Percentiles rank a stretch among this genome's conserved stretches.
phyloP scores from a whole-genome alignment of 2,329 filamentous ascomycete genomes.

The Talaromyces islandicus region DNA sequence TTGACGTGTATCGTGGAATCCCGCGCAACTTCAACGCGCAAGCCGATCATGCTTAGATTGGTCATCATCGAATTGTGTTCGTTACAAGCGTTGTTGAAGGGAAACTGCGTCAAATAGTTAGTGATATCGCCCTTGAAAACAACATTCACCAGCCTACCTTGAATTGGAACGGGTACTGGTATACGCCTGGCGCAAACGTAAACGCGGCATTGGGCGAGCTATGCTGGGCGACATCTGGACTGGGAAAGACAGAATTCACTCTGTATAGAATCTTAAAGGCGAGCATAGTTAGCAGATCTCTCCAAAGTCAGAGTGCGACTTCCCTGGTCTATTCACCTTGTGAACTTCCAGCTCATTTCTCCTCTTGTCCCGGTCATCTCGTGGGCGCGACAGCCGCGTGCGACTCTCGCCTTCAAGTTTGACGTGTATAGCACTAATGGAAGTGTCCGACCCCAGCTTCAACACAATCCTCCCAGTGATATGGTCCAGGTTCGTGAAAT shows the following conservation, averaged over 20 bases:
- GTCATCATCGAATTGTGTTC: constrained; percentile 40
- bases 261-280: constrained; percentile 42
- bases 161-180: constrained; percentile 46
- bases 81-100: constrained; percentile 46
- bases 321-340: constrained; percentile 34
- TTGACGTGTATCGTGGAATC: constrained; percentile 62
- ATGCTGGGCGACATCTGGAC: constrained; percentile 34
- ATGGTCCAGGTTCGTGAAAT: constrained; percentile 46
- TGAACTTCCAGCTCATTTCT: constrained; percentile 45
- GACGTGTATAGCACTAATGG: constrained; percentile 41
- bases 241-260: constrained; percentile 42
- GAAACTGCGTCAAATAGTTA: constrained; percentile 28
- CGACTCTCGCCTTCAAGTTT: constrained; percentile 46
- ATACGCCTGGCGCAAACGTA: constrained; percentile 40
- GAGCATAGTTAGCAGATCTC: not conserved
- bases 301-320: not conserved
- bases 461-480: constrained; percentile 42
- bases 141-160: constrained; percentile 29
- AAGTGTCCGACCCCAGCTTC: constrained; percentile 34
- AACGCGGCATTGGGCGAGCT: constrained; percentile 31
- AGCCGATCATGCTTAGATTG: constrained; percentile 40
- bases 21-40: constrained; percentile 40
- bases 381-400: constrained; percentile 37
- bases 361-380: constrained; percentile 39
- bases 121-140: not conserved